Evolutionary conservation across 495 filamentous ascomycete genomes (phyloP).

Genomic region (Annulohypoxylon maeteangense): DNA sequence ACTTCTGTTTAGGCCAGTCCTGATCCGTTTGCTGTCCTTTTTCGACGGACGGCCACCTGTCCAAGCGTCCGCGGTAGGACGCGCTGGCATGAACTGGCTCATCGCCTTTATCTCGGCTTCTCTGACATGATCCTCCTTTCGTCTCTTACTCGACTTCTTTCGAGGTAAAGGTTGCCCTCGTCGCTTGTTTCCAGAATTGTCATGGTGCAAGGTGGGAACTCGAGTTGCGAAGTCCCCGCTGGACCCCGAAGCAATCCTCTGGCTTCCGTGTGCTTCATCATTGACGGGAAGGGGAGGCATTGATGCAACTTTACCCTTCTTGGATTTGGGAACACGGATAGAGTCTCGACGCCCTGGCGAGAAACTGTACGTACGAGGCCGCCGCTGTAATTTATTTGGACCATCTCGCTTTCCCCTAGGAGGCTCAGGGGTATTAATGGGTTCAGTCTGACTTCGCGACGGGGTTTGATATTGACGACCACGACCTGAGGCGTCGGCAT

Average conservation of each 20-base stretch:
- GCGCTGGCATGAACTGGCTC: constrained; percentile 73
- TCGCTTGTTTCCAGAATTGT: constrained; percentile 58
- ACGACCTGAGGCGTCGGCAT: constrained; percentile 42
- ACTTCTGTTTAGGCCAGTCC: constrained; percentile 62
- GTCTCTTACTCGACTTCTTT: constrained; percentile 81
- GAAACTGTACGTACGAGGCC: constrained; percentile 63
- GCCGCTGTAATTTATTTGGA: constrained; percentile 60
- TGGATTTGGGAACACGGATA: constrained; percentile 50
- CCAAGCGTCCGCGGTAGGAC: constrained; percentile 64
- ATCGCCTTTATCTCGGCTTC: constrained; percentile 90
- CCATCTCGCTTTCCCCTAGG: constrained; percentile 48
- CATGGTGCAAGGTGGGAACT: constrained; percentile 70
- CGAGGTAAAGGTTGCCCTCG: constrained; percentile 67
- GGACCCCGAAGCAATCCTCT: constrained; percentile 42
- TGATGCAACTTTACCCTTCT: constrained; percentile 46
- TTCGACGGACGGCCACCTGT: constrained; percentile 62
- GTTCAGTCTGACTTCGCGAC: constrained; percentile 54
- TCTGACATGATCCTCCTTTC: constrained; percentile 74
- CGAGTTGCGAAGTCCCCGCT: constrained; percentile 54
- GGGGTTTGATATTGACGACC: constrained; percentile 44
- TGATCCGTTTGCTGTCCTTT: constrained; percentile 71
- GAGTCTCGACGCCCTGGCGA: constrained; percentile 62
- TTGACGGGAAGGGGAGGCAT: constrained; percentile 36
- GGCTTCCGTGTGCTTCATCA: constrained; percentile 30
- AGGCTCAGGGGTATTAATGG: constrained; percentile 34